Evolutionary conservation across 2,329 filamentous ascomycete species (phyloP).

Genomic region (Diaporthe aspalathi): DNA sequence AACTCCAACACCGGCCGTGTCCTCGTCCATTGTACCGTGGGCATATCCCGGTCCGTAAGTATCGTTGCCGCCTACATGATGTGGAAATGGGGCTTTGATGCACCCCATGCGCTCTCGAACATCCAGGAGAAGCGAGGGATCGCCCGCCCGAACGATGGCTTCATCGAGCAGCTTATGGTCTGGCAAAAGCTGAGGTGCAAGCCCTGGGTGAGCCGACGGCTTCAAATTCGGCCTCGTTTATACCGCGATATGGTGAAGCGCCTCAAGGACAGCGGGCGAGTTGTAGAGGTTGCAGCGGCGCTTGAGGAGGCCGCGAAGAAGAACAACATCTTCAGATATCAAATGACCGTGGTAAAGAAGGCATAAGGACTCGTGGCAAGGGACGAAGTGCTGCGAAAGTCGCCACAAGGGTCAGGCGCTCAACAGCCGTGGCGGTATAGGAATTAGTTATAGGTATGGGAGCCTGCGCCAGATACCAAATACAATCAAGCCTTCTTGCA

Average conservation of each 20-base stretch:
- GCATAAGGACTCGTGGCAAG: neutral
- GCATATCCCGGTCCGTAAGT: constrained; percentile 42
- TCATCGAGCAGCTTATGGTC: constrained; percentile 42
- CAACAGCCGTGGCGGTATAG: neutral
- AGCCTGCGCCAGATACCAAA: neutral
- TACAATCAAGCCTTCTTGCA: constrained; percentile 51
- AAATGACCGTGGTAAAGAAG: neutral
- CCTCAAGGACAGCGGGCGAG: neutral
- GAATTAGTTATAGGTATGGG: neutral
- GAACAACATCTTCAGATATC: no score
- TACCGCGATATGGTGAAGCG: neutral
- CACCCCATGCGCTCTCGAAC: constrained; percentile 23
- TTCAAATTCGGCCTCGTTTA: neutral
- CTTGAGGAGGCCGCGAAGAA: neutral
- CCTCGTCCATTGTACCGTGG: constrained; percentile 46
- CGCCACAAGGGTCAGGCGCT: neutral
- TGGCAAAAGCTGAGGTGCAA: constrained; percentile 42
- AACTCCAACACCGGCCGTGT: constrained; percentile 19
- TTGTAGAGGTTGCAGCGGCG: neutral
- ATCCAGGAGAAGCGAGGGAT: constrained; percentile 37
- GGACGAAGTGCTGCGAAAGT: no score
- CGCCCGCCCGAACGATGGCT: constrained; percentile 41
- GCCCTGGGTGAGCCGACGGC: constrained; percentile 37
- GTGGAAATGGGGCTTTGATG: constrained; percentile 36
- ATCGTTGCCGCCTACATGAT: constrained; percentile 44